These are phyloP conservation scores for Tritrichomonas foetus DNA, from an alignment of 208 protist genomes.

Conservation along the genomic window DNA sequence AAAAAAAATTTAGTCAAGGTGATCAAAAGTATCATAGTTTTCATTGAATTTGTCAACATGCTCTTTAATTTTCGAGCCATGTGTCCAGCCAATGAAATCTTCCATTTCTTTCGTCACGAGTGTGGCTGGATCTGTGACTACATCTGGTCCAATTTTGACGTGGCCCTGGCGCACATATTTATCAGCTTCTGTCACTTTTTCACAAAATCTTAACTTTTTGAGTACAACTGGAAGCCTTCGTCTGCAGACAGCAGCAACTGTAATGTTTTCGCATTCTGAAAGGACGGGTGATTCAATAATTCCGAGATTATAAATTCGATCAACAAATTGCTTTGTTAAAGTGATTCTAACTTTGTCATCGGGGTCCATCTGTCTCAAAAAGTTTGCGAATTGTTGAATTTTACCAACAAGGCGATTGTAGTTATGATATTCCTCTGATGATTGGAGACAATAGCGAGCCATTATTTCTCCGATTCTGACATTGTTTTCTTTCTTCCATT, in stretches of 20 bases:
- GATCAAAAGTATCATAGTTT: conserved; percentile 1
- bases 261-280: conserved; percentile 31
- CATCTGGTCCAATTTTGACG: conserved; percentile 8
- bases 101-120: conserved; percentile 22
- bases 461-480: not conserved
- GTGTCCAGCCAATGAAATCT: conserved; percentile 36
- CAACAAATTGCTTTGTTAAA: conserved; percentile 30
- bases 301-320: not conserved
- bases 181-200: conserved; percentile 32
- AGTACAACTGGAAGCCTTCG: conserved; percentile 22
- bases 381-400: conserved; percentile 17
- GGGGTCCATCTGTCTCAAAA: not conserved
- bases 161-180: conserved; percentile 31
- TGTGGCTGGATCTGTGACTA: conserved; percentile 28
- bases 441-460: not conserved
- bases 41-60: conserved; percentile 39
- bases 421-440: conserved; percentile 28
- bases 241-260: not conserved
- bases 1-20: not conserved
- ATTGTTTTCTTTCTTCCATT: conserved; percentile 40
- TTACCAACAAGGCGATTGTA: conserved; percentile 40
- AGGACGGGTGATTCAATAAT: not conserved
- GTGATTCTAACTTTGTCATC: not conserved
- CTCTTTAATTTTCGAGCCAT: conserved; percentile 19
- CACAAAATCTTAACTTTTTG: not conserved